A percentile compares a stretch with the other conserved stretches of the same genome.
These are phyloP conservation scores for Marasmius oreades DNA, from an alignment of 1,284 basidiomycete genomes.

Conservation along the genomic window DNA sequence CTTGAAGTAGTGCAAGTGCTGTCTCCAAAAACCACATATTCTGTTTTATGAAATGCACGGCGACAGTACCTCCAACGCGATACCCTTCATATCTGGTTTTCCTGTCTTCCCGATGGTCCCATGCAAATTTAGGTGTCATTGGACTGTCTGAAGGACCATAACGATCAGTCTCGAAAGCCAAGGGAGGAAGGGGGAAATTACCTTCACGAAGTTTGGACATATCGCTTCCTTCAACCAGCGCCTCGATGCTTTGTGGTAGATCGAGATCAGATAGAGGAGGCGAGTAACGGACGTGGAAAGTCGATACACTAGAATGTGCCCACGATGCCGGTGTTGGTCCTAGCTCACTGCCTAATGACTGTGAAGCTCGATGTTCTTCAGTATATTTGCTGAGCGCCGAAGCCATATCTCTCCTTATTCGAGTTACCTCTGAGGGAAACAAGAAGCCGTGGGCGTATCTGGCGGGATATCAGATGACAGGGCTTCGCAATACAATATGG, in stretches of 20 bases:
- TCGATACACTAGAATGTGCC: constrained; percentile 84
- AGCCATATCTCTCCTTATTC: constrained; percentile 50
- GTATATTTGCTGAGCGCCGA: constrained; percentile 37
- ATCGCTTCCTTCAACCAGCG: constrained; percentile 87
- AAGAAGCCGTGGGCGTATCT: constrained; percentile 95
- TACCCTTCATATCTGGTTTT: constrained; percentile 61
- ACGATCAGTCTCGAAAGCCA: constrained; percentile 3
- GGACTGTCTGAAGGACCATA: constrained; percentile 40
- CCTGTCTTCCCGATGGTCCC: constrained; percentile 69
- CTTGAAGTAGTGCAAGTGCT: constrained; percentile 81
- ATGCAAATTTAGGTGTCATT: constrained; percentile 57
- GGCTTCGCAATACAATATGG: not conserved
- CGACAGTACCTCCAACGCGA: constrained; percentile 87
- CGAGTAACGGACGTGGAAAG: constrained; percentile 78
- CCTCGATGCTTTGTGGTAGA: constrained; percentile 79
- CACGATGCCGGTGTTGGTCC: constrained; percentile 50
- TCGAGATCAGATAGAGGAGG: constrained; percentile 70
- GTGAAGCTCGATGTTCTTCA: constrained; percentile 23
- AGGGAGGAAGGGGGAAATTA: constrained; percentile 19
- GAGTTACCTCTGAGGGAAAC: constrained; percentile 87
- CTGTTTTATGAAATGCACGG: constrained; percentile 97
- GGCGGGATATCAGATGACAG: constrained; percentile 14
- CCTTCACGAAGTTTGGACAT: constrained; percentile 71
- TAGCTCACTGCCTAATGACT: constrained; percentile 13
- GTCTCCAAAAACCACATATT: constrained; percentile 97